phyloP scores from a whole-genome alignment of 2,329 filamentous ascomycete genomes.

The Calonectria naviculata region DNA sequence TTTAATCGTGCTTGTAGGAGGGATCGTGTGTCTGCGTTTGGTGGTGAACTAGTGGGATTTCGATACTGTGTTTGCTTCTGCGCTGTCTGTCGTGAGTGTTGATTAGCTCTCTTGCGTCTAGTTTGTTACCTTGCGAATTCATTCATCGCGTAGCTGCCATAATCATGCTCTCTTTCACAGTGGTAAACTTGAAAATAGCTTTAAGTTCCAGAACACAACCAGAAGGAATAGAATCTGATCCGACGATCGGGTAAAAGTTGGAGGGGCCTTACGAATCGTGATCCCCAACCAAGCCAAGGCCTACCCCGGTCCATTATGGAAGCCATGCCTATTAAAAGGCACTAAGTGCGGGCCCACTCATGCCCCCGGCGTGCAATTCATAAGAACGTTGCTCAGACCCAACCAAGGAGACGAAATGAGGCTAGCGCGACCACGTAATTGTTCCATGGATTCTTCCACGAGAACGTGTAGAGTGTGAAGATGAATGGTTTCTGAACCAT shows the following conservation, averaged over 20 bases:
- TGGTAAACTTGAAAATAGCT: not conserved
- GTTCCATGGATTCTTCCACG: not conserved
- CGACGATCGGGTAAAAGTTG: not conserved
- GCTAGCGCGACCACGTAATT: not conserved
- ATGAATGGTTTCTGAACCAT: not conserved
- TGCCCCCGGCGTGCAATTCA: not conserved
- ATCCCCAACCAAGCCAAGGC: not conserved
- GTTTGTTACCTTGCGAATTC: not conserved
- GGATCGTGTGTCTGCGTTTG: not conserved
- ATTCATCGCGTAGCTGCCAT: not conserved
- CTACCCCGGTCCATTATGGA: not conserved
- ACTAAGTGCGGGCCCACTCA: not conserved
- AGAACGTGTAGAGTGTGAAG: too few species aligned
- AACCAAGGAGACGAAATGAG: not conserved
- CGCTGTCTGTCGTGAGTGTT: not conserved
- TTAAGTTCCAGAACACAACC: slow-evolving; percentile 1
- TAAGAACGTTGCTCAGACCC: not conserved
- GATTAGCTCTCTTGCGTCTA: not conserved
- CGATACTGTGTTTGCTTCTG: not conserved
- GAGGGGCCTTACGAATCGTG: not conserved
- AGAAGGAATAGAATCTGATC: not conserved
- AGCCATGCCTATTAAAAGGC: not conserved
- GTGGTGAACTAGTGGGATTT: not conserved
- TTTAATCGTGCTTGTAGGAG: not conserved
- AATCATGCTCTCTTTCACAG: not conserved